These are phyloP conservation scores for Cladosporium phlei DNA, from an alignment of 2,329 filamentous ascomycete genomes.

Conservation along the genomic window DNA sequence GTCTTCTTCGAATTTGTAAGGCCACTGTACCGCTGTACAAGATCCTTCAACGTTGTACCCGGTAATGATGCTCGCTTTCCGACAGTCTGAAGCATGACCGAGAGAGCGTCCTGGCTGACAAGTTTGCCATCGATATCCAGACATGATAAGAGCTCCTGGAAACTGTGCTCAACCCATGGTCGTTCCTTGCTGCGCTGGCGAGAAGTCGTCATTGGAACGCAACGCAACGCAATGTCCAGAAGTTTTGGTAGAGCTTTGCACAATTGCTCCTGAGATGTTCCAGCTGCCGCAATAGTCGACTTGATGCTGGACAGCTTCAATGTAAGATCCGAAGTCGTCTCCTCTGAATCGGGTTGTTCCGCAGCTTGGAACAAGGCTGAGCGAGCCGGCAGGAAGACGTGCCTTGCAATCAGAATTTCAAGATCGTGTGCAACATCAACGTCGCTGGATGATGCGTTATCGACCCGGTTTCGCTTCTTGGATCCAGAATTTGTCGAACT, in stretches of 20 bases:
- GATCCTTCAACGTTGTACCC: constrained; percentile 14
- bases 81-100: constrained; percentile 24
- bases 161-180: constrained; percentile 42
- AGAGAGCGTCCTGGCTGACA: constrained; percentile 20
- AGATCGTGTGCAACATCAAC: constrained; percentile 17
- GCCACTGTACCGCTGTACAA: constrained; percentile 16
- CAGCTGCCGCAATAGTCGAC: neutral
- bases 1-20: neutral
- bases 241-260: constrained; percentile 24
- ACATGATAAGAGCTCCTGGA: constrained; percentile 35
- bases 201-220: constrained; percentile 36
- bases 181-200: constrained; percentile 37
- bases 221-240: constrained; percentile 39
- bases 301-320: constrained; percentile 7
- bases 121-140: constrained; percentile 17
- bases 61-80: constrained; percentile 17
- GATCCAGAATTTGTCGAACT: neutral
- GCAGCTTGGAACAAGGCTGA: constrained; percentile 31
- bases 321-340: constrained; percentile 3
- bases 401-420: constrained; percentile 38
- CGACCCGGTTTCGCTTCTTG: constrained; percentile 8
- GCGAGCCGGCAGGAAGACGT: constrained; percentile 39
- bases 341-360: constrained; percentile 10
- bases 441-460: too few relatives aligned
- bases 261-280: neutral